These are phyloP conservation scores for Carnegiea gigantea DNA, from an alignment of 179 eudicot species.

Conservation along the genomic window DNA sequence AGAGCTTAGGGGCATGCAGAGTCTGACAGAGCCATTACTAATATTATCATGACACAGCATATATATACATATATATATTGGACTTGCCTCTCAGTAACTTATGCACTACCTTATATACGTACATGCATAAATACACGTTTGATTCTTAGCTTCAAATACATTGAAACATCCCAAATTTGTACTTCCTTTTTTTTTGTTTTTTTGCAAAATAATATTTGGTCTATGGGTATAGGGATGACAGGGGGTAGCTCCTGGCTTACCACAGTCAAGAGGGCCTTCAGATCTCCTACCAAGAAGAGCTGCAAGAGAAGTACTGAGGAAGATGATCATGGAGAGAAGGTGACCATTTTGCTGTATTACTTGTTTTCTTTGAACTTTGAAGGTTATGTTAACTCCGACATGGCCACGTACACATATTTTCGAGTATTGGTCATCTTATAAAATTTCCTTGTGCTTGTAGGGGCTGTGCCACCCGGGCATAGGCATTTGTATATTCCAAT, in stretches of 20 bases:
- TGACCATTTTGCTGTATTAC: neutral
- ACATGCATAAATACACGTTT: neutral
- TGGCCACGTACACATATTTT: no score
- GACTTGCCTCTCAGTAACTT: neutral
- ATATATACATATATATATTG: constrained; percentile 6
- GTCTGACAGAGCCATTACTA: constrained; percentile 20
- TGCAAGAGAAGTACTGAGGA: constrained; percentile 7
- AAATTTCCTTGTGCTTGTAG: no score
- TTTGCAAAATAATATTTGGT: neutral
- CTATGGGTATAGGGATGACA: constrained; percentile 45
- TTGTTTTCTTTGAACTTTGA: no score
- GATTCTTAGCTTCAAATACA: neutral
- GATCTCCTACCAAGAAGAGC: constrained; percentile 47
- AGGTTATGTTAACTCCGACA: no score
- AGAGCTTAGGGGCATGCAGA: neutral
- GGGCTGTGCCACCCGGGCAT: no score
- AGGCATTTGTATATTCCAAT: no score
- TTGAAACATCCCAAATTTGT: neutral
- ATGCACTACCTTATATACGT: neutral
- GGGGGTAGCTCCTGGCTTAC: constrained; percentile 57
- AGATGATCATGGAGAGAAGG: constrained; percentile 28
- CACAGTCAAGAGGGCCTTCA: constrained; percentile 62
- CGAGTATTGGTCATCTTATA: no score
- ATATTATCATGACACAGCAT: constrained; percentile 13
- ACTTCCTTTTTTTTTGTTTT: neutral